Evolutionary conservation across 2,329 filamentous ascomycete species (phyloP).

Genomic region (Cercospora sp.): DNA sequence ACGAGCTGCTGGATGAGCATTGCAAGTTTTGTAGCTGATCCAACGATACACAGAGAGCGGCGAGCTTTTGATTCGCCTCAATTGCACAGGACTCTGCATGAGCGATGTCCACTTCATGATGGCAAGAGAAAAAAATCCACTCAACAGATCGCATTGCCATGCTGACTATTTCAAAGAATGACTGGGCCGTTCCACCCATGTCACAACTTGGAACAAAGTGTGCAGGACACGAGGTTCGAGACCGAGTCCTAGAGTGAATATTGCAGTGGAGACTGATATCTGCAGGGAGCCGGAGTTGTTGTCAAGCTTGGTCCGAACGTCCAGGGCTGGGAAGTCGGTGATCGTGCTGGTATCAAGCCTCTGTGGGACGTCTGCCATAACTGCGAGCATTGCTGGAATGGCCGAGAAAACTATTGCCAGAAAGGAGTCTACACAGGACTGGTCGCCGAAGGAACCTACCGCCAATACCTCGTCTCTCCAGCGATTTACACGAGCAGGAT

Average conservation of each 20-base stretch:
- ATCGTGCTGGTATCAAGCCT: constrained; percentile 54
- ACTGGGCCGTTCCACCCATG: constrained; percentile 54
- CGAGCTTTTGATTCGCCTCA: constrained; percentile 59
- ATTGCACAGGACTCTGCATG: constrained; percentile 59
- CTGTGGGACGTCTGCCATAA: constrained; percentile 53
- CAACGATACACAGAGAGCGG: too few species aligned
- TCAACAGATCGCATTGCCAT: too few species aligned
- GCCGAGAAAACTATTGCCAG: constrained; percentile 56
- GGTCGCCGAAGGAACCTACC: constrained; percentile 51
- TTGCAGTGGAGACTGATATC: constrained; percentile 34
- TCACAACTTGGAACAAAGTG: constrained; percentile 39
- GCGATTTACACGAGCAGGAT: constrained; percentile 57
- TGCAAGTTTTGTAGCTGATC: too few species aligned
- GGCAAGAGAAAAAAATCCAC: too few species aligned
- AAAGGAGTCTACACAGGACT: constrained; percentile 50
- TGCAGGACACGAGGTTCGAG: constrained; percentile 51
- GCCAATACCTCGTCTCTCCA: constrained; percentile 60
- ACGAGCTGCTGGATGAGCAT: too few species aligned
- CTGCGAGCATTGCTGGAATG: constrained; percentile 48
- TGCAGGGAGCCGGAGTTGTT: constrained; percentile 55
- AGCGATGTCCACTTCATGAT: constrained; percentile 59
- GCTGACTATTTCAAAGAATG: constrained; percentile 41
- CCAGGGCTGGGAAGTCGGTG: constrained; percentile 54
- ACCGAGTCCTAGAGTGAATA: constrained; percentile 30
- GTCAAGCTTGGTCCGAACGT: constrained; percentile 57